These are phyloP conservation scores for Incumbomyces lentus DNA, from an alignment of 2,329 filamentous ascomycete genomes.

Conservation along the genomic window DNA sequence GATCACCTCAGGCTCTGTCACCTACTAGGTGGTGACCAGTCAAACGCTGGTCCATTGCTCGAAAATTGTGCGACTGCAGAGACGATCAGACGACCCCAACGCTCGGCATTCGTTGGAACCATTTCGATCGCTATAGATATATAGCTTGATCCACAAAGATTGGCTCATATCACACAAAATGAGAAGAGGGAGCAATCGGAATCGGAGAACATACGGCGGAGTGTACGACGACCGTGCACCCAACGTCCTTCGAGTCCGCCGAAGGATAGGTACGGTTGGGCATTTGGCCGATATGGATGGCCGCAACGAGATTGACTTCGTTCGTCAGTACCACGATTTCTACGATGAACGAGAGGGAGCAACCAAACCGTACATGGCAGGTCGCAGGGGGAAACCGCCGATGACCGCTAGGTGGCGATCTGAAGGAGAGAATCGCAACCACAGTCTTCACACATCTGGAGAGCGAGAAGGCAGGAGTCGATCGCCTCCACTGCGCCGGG, in stretches of 20 bases:
- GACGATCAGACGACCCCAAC: too few relatives aligned
- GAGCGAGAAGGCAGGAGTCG: slow-evolving; percentile 20
- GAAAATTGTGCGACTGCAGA: too few relatives aligned
- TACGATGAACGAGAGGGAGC: slow-evolving; percentile 26
- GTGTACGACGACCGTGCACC: too few relatives aligned
- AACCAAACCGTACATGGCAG: slow-evolving; percentile 38
- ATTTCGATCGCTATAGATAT: too few relatives aligned
- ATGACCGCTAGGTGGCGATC: slow-evolving; percentile 42
- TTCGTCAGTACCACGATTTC: background rate
- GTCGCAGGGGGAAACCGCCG: slow-evolving; percentile 39
- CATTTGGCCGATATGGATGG: background rate
- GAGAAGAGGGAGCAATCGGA: too few relatives aligned
- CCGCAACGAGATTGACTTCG: background rate
- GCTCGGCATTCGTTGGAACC: too few relatives aligned
- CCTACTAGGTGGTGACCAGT: too few relatives aligned
- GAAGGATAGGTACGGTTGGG: background rate
- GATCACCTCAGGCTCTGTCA: too few relatives aligned
- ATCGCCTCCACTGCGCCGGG: slow-evolving; percentile 10
- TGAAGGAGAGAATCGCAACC: slow-evolving; percentile 32
- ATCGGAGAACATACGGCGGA: too few relatives aligned
- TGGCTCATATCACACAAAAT: too few relatives aligned
- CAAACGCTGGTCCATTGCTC: too few relatives aligned
- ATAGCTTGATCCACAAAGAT: too few relatives aligned
- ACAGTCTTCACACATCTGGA: slow-evolving; percentile 32
- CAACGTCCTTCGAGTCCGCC: background rate